Percentiles rank a stretch among this genome's conserved stretches.
Conservation (phyloP, 257 asterid species). For the Primulina tabacum region DNA sequence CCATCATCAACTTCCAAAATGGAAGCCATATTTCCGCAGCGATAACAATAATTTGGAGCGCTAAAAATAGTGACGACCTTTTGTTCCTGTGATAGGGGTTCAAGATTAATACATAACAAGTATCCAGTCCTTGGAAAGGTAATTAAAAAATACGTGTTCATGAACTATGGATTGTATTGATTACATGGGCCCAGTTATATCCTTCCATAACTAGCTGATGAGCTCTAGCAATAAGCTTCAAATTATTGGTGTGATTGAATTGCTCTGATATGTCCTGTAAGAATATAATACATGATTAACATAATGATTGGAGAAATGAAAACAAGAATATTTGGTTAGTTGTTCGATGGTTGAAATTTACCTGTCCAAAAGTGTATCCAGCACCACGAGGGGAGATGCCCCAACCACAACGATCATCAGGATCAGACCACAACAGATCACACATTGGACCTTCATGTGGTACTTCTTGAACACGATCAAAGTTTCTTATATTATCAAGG, state of each 20-base stretch:
- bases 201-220: constrained; percentile 99
- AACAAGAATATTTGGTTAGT: neutral
- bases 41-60: constrained; percentile 94
- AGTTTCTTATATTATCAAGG: constrained; percentile 85
- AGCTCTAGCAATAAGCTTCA: constrained; percentile 90
- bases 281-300: constrained; percentile 6
- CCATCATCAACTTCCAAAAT: constrained; percentile 93
- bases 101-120: constrained; percentile 18
- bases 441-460: constrained; percentile 99
- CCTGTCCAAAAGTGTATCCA: constrained; percentile 98
- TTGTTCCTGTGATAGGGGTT: constrained; percentile 64
- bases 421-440: constrained; percentile 96
- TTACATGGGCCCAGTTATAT: constrained; percentile 97
- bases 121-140: constrained; percentile 1
- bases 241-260: constrained; percentile 80
- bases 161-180: neutral
- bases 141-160: neutral
- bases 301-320: constrained; percentile 17
- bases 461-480: constrained; percentile 98
- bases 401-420: constrained; percentile 99
- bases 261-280: constrained; percentile 93
- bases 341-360: constrained; percentile 24
- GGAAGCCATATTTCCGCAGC: constrained; percentile 98
- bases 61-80: constrained; percentile 93
- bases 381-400: constrained; percentile 99